Evolutionary conservation across 352 stramenopile genomes (phyloP).

Genomic region (Phytophthora litchii): DNA sequence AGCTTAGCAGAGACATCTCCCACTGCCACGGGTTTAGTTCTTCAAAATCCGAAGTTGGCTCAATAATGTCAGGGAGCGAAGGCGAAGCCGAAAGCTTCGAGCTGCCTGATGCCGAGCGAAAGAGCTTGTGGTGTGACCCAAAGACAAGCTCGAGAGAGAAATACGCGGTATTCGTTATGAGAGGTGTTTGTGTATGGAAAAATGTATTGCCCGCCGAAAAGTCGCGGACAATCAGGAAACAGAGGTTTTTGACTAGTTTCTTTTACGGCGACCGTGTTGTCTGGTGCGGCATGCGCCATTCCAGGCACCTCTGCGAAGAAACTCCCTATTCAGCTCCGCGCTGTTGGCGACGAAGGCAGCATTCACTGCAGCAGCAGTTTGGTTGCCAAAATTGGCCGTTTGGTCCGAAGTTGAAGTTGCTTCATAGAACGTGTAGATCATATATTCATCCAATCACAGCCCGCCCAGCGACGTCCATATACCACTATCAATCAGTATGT

Average conservation of each 20-base stretch:
- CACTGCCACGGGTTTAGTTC: constrained; percentile 48
- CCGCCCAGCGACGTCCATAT: not conserved
- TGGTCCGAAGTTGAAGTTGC: constrained; percentile 26
- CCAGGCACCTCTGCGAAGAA: not conserved
- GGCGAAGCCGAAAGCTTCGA: not conserved
- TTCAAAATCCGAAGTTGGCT: constrained; percentile 38
- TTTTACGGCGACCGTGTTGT: not conserved
- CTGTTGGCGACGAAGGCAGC: not conserved
- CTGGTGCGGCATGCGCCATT: not conserved
- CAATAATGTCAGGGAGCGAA: constrained; percentile 30
- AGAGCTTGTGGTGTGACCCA: constrained; percentile 10
- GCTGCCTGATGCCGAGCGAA: constrained; percentile 1
- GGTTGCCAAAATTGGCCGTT: constrained; percentile 5
- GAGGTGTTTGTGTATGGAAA: not conserved
- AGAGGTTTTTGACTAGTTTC: not conserved
- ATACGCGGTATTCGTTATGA: constrained; percentile 5
- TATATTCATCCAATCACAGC: constrained; percentile 21
- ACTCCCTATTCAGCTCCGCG: not conserved
- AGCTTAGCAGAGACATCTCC: constrained; percentile 70
- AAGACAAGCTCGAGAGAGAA: constrained; percentile 23
- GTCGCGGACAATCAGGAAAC: not conserved
- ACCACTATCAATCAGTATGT: not conserved
- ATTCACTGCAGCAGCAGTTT: not conserved
- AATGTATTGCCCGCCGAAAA: not conserved
- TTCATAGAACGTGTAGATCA: constrained; percentile 8